phyloP scores from a whole-genome alignment of 2,329 filamentous ascomycete species.

The Aspergillus novofumigatus region DNA sequence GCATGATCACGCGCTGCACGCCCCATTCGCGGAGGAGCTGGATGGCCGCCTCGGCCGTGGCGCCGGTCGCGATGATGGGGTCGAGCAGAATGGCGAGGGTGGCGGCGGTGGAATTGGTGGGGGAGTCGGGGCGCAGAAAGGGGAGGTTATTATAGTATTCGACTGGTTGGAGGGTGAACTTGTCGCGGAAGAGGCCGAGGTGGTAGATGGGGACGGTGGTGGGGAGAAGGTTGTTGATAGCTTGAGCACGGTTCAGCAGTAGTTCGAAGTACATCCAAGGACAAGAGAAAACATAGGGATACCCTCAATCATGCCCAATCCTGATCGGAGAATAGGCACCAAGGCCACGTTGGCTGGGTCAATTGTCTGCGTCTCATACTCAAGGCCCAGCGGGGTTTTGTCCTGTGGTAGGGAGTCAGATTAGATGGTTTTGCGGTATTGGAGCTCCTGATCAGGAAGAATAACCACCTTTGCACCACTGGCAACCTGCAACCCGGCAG shows the following conservation, averaged over 20 bases:
- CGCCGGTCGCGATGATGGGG: conserved; percentile 89
- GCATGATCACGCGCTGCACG: conserved; percentile 71
- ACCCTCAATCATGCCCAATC: conserved; percentile 87
- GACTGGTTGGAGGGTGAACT: conserved; percentile 78
- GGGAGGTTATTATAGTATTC: conserved; percentile 98
- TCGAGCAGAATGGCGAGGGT: conserved; percentile 80
- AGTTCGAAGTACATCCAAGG: no score
- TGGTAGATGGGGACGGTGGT: conserved; percentile 79
- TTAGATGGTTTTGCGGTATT: no score
- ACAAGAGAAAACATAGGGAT: background rate
- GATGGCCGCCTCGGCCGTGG: conserved; percentile 84
- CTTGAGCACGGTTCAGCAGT: conserved; percentile 37
- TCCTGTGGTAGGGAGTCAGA: conserved; percentile 50
- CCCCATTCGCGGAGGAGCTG: conserved; percentile 89
- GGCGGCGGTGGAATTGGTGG: conserved; percentile 40
- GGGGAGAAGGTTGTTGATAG: conserved; percentile 78
- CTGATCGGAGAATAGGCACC: conserved; percentile 88
- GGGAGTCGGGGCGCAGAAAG: conserved; percentile 46
- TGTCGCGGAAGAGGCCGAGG: conserved; percentile 90
- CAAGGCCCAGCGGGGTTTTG: conserved; percentile 71
- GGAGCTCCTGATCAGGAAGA: background rate
- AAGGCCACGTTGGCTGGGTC: conserved; percentile 67
- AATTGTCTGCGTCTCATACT: conserved; percentile 64
- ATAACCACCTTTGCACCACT: conserved; percentile 60
- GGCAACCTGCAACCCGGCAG: conserved; percentile 54